phyloP scores from a whole-genome alignment of 1,284 basidiomycete genomes.

The Takashimella koratensis region DNA sequence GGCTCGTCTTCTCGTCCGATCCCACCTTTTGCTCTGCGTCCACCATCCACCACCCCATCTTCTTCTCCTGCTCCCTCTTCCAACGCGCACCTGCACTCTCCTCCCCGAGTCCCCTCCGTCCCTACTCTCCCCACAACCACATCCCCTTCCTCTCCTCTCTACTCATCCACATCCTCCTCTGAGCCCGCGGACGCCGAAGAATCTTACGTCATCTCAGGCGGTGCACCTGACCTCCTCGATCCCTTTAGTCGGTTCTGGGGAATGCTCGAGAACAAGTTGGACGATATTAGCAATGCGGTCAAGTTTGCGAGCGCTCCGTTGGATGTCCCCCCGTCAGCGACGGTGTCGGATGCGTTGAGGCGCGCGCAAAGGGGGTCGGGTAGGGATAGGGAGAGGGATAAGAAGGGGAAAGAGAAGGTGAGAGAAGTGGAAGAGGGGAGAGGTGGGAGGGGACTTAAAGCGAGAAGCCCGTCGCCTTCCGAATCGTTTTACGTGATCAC shows the following conservation, averaged over 20 bases:
- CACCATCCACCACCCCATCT: slow-evolving; percentile 9
- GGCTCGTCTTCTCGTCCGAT: slow-evolving; percentile 18
- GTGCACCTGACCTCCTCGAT: slow-evolving; percentile 38
- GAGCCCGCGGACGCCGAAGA: slow-evolving; percentile 27
- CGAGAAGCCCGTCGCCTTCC: slow-evolving; percentile 17
- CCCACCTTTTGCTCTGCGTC: slow-evolving; percentile 36
- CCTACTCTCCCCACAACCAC: slow-evolving; percentile 2
- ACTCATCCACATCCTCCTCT: slow-evolving; percentile 37
- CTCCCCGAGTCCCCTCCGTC: neutral
- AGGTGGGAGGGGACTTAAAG: slow-evolving; percentile 1
- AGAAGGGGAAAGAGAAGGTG: slow-evolving; percentile 8
- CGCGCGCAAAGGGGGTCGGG: slow-evolving; percentile 1
- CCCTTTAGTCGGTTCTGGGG: slow-evolving; percentile 50
- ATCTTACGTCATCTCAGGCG: slow-evolving; percentile 34
- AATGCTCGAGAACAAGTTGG: slow-evolving; percentile 46
- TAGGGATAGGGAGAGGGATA: slow-evolving; percentile 4
- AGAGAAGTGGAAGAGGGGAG: slow-evolving; percentile 8
- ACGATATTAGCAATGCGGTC: slow-evolving; percentile 43
- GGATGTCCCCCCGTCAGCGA: slow-evolving; percentile 8
- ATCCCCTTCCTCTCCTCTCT: slow-evolving; percentile 24
- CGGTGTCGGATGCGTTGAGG: slow-evolving; percentile 2
- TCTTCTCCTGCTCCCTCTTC: neutral
- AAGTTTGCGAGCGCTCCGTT: slow-evolving; percentile 38
- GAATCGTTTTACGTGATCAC: slow-evolving; percentile 34
- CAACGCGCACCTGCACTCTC: slow-evolving; percentile 2